Base-by-base conservation (phyloP, 2,329 filamentous ascomycete genomes). In the Aureobasidium uvarum region DNA sequence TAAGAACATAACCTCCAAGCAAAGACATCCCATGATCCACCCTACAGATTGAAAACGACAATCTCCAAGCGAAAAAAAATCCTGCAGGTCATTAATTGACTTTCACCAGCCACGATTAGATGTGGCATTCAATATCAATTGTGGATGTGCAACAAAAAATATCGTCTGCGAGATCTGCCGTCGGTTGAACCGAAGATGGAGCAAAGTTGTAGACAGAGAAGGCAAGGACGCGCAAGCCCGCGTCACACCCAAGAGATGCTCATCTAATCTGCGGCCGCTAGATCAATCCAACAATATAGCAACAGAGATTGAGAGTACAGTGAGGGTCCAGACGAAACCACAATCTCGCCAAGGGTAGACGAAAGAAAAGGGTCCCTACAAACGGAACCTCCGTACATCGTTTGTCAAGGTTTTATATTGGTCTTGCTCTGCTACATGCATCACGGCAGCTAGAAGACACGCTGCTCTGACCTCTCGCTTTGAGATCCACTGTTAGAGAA, bases 211-310 rank as follows among this genome's bases (percentile, higher is more conserved):
- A 23, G 8, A 58, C 6, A 31, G 10, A 4, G n/a, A 8, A 45
- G 28, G 36, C 36, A 58, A 45, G 55, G 55, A 58, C 55, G 55
- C 55, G 55, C 55, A 58, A 58, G 43, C 23, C 23, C 39, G 25
- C 55, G 55, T 58, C 55, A 58, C 31, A 45, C 38, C 52, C 25
- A 43, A 58, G 55, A 28, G 20, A 18, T 33, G 39, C 25, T 58
- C 55, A 58, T 58, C 55, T 58, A 58, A 56, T n/a, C 50, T 38
- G 50, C 31, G 31, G 31, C 50, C 52, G 52, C 52, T 55, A 41
- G 11, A 23, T 1, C 25, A 25, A 38, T 11, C n/a, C 33, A 36
- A 14, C 18, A 25, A 45, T 28, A 31, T 43, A 33, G 39, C 7
- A 45, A 58, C 25, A 58, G 31, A 45, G 52, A 43, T 56, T 23